Conservation (phyloP, 140 eudicot species). For the Oenanthe javanica region DNA sequence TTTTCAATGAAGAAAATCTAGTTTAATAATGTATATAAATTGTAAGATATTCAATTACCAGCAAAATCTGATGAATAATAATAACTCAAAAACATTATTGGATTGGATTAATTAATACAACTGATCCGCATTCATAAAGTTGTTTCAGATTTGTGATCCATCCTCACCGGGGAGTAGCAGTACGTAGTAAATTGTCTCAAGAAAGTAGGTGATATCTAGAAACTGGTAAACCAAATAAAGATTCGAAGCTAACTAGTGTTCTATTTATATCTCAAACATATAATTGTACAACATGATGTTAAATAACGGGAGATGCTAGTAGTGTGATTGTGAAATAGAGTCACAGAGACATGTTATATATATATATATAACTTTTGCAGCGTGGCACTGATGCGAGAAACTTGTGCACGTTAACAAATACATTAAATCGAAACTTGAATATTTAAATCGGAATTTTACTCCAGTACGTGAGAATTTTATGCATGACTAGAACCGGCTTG, state of each 20-base stretch:
- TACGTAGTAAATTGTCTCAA: not conserved
- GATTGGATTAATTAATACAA: not conserved
- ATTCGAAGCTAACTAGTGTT: conserved; percentile 12
- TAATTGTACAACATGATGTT: no score
- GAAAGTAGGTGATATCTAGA: not conserved
- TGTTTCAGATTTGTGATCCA: conserved; percentile 5
- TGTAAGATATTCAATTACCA: not conserved
- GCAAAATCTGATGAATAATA: not conserved
- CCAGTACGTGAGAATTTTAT: no score
- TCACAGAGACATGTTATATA: not conserved
- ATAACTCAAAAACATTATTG: not conserved
- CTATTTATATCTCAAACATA: not conserved
- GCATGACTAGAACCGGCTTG: no score
- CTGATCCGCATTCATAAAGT: not conserved
- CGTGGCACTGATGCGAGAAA: no score
- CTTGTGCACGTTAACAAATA: no score
- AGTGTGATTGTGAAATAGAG: not conserved
- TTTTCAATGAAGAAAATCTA: not conserved
- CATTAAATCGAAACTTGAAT: no score
- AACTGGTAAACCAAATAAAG: conserved; percentile 22
- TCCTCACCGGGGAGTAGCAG: not conserved
- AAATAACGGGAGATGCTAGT: not conserved
- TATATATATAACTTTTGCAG: no score
- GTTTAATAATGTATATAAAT: not conserved
- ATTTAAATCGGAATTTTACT: no score